Percentiles rank a stretch among this genome's conserved stretches.
Evolutionary conservation across 2,329 filamentous ascomycete genomes (phyloP).

Genomic region (Ilyonectria destructans): DNA sequence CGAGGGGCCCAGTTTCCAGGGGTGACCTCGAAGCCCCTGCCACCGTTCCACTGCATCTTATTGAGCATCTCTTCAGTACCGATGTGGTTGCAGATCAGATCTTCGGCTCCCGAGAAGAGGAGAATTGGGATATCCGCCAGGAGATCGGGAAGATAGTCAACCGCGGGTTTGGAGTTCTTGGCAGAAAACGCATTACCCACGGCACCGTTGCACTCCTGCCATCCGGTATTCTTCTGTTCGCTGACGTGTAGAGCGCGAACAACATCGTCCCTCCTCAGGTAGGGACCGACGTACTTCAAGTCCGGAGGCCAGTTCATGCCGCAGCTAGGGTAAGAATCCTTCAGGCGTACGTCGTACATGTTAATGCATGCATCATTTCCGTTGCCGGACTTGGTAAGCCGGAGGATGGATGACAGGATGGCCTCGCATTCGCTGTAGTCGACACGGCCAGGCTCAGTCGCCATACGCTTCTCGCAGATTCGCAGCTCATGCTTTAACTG

Average conservation of each 20-base stretch:
- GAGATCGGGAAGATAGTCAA: constrained; percentile 83
- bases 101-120: constrained; percentile 93
- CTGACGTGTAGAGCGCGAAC: constrained; percentile 86
- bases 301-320: constrained; percentile 99
- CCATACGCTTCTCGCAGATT: constrained; percentile 77
- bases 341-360: constrained; percentile 96
- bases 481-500: constrained; percentile 79
- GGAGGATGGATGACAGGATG: constrained; percentile 82
- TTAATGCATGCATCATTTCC: constrained; percentile 81
- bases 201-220: constrained; percentile 89
- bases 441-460: constrained; percentile 66
- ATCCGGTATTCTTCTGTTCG: constrained; percentile 85
- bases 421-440: constrained; percentile 81
- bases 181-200: constrained; percentile 83
- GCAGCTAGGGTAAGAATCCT: constrained; percentile 85
- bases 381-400: constrained; percentile 71
- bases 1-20: constrained; percentile 94
- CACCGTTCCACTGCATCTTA: constrained; percentile 93
- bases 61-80: constrained; percentile 93
- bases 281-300: constrained; percentile 82
- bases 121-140: constrained; percentile 84
- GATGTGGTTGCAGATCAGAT: constrained; percentile 97
- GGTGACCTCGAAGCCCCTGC: constrained; percentile 89
- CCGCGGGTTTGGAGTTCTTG: constrained; percentile 79
- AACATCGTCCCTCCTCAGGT: constrained; percentile 88